Evolutionary conservation across 2,329 filamentous ascomycete genomes (phyloP), one percentile per base, ranked within the genome.

Genomic region (Hortaea werneckii): DNA sequence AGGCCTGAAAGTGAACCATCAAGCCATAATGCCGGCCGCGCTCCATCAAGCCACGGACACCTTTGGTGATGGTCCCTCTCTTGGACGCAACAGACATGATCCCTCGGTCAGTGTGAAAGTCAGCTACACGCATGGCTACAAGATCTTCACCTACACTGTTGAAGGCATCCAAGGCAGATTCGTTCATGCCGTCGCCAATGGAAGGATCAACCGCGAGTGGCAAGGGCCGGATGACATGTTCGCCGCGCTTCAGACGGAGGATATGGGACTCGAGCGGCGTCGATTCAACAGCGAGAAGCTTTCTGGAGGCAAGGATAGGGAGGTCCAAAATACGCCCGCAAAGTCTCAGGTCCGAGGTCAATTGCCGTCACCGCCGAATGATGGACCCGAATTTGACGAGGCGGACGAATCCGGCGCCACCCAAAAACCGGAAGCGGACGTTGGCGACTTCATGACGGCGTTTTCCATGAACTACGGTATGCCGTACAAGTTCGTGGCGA

Each of bases 221-320:
- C 68, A 70, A 30, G 83, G 83, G 0, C 71, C 82, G 0, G 67
- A 87, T 54, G 72, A 78, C 2, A 67, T 87, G 48, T 85, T 83
- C 50, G 54, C 65, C 43, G 63, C 66, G 32, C 56, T 74, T 27
- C 68, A 72, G 50, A 48, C 50, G 40, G 54, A 58, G 29, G 64
- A 73, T 35, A 62, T 71, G 30, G 67, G 60, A 29, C 50, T 66
- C 26, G 56, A 62, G 45, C 53, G 64, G 6, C 55, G 61, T 8
- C 43, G 51, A 5, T 61, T 61, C 27, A 45, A 43, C 5, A 20
- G 27, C 13, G 53, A 52, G 47, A 54, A 51, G 39, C 49, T 46
- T 42, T 47, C 46, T 47, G 52, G 47, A 50, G 52, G 29, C 9
- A 51, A 49, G 44, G 4, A 20, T 4, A 20, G 4, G 20, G 32